A percentile compares a stretch with the other conserved stretches of the same genome.
These are phyloP conservation scores for Myriosclerotinia duriaeana DNA, from an alignment of 2,329 filamentous ascomycete species.

Conservation along the genomic window DNA sequence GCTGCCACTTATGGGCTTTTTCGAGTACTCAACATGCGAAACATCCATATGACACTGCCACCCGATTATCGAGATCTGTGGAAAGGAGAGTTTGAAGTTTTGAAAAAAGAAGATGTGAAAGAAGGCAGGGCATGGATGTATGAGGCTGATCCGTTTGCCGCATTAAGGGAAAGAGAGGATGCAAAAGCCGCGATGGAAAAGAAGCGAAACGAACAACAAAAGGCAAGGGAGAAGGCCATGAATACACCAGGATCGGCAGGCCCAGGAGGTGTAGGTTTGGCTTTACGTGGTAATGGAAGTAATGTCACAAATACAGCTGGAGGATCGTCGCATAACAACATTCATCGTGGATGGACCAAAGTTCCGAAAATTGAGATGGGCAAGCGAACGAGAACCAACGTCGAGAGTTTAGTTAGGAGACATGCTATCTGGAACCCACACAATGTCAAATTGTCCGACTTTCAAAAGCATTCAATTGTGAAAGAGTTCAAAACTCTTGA, in stretches of 20 bases:
- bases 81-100: conserved; percentile 79
- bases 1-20: conserved; percentile 90
- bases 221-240: conserved; percentile 65
- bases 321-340: conserved; percentile 40
- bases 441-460: conserved; percentile 61
- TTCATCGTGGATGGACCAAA: conserved; percentile 73
- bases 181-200: conserved; percentile 74
- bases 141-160: conserved; percentile 88
- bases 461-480: conserved; percentile 60
- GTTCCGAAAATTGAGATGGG: conserved; percentile 94
- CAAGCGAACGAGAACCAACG: conserved; percentile 70
- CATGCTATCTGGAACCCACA: conserved; percentile 87
- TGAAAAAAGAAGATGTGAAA: conserved; percentile 79
- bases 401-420: conserved; percentile 76
- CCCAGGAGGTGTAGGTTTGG: conserved; percentile 48
- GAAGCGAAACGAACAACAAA: conserved; percentile 70
- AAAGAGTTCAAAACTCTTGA: conserved; percentile 74
- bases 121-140: conserved; percentile 88
- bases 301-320: conserved; percentile 36
- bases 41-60: conserved; percentile 90
- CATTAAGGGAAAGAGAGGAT: conserved; percentile 75
- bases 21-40: conserved; percentile 91
- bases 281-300: conserved; percentile 50
- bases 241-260: conserved; percentile 55
- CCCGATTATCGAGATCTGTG: conserved; percentile 86